These are phyloP conservation scores for Citrus reticulata DNA, from an alignment of 345 rosid genomes.

Conservation along the genomic window DNA sequence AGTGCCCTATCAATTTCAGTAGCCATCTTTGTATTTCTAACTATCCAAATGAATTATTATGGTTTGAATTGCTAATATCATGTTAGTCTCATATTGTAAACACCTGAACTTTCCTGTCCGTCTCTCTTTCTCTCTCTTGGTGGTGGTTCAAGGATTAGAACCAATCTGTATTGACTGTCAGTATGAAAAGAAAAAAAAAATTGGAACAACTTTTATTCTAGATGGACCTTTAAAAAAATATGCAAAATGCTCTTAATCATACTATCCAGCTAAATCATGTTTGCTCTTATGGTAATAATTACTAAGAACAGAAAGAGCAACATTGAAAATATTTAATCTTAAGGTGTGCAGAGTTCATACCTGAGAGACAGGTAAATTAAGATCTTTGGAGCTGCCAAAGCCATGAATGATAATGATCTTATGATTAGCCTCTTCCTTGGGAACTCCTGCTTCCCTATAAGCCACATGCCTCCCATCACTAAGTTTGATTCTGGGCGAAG, in stretches of 20 bases:
- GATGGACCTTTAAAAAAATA: not conserved
- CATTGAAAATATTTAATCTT: not conserved
- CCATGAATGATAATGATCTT: slow-evolving; percentile 70
- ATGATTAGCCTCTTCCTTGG: slow-evolving; percentile 52
- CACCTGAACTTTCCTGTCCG: not conserved
- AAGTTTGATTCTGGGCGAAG: slow-evolving; percentile 69
- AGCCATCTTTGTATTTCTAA: not conserved
- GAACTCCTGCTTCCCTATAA: slow-evolving; percentile 66
- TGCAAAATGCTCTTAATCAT: not conserved
- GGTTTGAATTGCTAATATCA: not conserved
- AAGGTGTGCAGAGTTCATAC: slow-evolving; percentile 28
- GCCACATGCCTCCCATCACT: slow-evolving; percentile 79
- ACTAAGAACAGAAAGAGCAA: not conserved
- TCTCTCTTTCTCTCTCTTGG: not conserved
- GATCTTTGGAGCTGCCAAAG: slow-evolving; percentile 58
- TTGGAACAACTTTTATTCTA: not conserved
- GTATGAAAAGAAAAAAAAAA: not conserved
- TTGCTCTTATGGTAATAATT: not conserved
- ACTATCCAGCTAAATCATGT: not conserved
- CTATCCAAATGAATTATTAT: not conserved
- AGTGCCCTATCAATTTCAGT: not conserved
- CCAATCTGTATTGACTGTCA: not conserved
- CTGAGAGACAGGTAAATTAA: slow-evolving; percentile 44
- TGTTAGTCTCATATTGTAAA: not conserved
- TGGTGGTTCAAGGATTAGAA: not conserved